phyloP scores from a whole-genome alignment of 2,329 filamentous ascomycete genomes.

The Xylaria sp. region DNA sequence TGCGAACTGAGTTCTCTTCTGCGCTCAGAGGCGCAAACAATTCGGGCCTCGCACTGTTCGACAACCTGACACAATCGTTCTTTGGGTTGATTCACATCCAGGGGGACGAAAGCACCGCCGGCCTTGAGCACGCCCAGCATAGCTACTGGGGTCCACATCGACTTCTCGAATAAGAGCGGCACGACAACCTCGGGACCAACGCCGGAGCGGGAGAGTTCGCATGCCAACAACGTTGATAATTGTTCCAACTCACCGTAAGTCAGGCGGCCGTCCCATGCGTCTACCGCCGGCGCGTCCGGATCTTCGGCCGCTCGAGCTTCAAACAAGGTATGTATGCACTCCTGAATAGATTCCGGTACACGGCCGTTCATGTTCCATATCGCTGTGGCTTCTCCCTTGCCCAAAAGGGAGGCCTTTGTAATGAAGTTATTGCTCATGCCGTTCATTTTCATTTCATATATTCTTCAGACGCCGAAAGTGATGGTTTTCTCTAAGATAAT shows the following conservation, averaged over 20 bases:
- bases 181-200: background rate
- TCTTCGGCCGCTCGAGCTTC: background rate
- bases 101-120: background rate
- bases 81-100: background rate
- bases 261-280: constrained; percentile 6
- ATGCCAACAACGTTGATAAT: background rate
- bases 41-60: background rate
- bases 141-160: background rate
- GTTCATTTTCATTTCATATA: background rate
- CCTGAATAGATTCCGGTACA: background rate
- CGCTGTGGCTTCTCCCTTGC: background rate
- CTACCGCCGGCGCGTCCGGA: background rate
- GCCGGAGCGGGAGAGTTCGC: background rate
- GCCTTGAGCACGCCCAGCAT: background rate
- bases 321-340: constrained; percentile 6
- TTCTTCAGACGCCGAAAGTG: background rate
- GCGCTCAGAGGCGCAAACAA: background rate
- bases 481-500: background rate
- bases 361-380: constrained; percentile 5
- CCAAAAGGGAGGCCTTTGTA: background rate
- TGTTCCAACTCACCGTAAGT: constrained; percentile 6
- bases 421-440: background rate
- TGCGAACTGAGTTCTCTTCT: background rate
- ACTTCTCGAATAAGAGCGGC: constrained; percentile 3
- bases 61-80: background rate